Evolutionary conservation across 139 green algal genomes (phyloP), one percentile per base, ranked within the genome.

Genomic region (Chlamydomonas urium): DNA sequence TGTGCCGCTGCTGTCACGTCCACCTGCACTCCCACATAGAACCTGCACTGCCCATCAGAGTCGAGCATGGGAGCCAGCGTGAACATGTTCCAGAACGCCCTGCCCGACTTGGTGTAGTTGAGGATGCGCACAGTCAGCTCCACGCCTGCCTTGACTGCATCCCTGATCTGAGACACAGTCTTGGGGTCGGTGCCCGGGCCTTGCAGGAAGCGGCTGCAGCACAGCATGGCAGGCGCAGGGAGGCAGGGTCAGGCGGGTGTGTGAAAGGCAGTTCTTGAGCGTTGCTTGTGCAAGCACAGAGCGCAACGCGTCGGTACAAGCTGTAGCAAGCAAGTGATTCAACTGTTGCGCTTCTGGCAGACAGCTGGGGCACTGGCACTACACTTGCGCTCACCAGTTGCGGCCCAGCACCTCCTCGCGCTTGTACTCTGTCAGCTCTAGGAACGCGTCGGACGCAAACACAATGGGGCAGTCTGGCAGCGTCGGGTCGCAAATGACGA

Each of bases 401-500:
- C 90, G 80, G 0, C 94, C 94, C 56, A 99, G 85, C 47, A 99
- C 92, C 75, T 99, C 95, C 79, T 96, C 89, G 2, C 93, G 81
- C 21, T 88, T 81, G 87, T 95, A 99, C 62, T 90, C 91, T 3
- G 91, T 95, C 29, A 99, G 85, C 69, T 97, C 86, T 73, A 98
- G 85, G 78, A 97, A 97, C 0, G 87, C 85, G 66, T 97, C 92
- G 14, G 87, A 94, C 0, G 90, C 90, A 76, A 97, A 97, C 24
- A 98, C 94, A 65, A 99, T 99, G 70, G 95, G 95, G 76, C 89
- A 96, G 82, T 99, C 95, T 24, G 94, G 94, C 74, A 99, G 82
- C 42, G 81, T 93, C 66, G 95, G 95, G 81, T 99, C 94, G 33
- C 79, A 88, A 73, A 99, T 98, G 42, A 93, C 84, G 77, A 98